phyloP scores from a whole-genome alignment of 192 early-diverging fungal species.

The Paraglomus occultum region DNA sequence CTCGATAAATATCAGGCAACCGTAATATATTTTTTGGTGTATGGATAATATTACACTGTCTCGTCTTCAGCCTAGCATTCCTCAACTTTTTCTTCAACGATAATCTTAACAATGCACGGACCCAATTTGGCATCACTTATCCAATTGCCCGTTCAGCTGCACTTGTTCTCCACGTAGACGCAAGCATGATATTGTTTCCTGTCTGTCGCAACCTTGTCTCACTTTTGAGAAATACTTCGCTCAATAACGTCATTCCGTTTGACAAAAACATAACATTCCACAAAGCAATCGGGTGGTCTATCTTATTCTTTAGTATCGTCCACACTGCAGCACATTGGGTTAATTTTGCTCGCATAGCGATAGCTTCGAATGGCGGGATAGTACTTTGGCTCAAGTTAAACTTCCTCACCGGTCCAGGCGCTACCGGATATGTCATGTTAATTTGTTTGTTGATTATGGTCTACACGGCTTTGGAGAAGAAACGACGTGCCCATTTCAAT shows the following conservation, averaged over 20 bases:
- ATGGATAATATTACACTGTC: slow-evolving; percentile 60
- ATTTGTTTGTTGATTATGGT: slow-evolving; percentile 59
- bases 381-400: slow-evolving; percentile 37
- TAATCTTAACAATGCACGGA: slow-evolving; percentile 48
- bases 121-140: slow-evolving; percentile 53
- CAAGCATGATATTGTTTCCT: slow-evolving; percentile 74
- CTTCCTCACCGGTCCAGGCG: slow-evolving; percentile 50
- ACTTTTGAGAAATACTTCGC: slow-evolving; percentile 53
- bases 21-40: slow-evolving; percentile 41
- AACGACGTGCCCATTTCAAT: slow-evolving; percentile 66
- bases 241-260: slow-evolving; percentile 60
- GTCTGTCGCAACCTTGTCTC: slow-evolving; percentile 75
- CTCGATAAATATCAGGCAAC: slow-evolving; percentile 29
- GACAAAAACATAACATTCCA: slow-evolving; percentile 76
- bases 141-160: slow-evolving; percentile 59
- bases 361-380: slow-evolving; percentile 28
- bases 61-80: slow-evolving; percentile 56
- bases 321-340: slow-evolving; percentile 61
- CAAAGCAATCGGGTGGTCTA: slow-evolving; percentile 67
- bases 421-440: slow-evolving; percentile 71
- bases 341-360: slow-evolving; percentile 49
- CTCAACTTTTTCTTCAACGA: slow-evolving; percentile 62
- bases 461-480: slow-evolving; percentile 50
- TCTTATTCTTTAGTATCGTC: slow-evolving; percentile 59
- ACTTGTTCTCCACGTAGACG: slow-evolving; percentile 67